Conservation (phyloP, 2,329 filamentous ascomycete genomes). For the Pseudogymnoascus sp. region DNA sequence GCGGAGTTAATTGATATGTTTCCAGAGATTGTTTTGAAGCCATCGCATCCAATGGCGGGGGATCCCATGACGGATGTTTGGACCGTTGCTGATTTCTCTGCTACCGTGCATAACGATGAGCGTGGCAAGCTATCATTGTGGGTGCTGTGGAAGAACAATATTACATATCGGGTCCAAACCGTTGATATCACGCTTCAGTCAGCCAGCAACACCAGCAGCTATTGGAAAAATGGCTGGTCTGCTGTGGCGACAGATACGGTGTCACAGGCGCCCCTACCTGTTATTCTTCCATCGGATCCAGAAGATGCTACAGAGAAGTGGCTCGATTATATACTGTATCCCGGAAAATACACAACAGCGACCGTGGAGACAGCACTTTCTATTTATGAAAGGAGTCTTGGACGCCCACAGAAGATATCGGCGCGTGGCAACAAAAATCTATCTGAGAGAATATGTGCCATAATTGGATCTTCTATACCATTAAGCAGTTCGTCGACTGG, state of each 20-base stretch:
- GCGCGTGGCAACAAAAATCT: slow-evolving; percentile 46
- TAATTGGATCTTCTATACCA: slow-evolving; percentile 60
- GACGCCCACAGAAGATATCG: slow-evolving; percentile 32
- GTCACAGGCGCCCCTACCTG: slow-evolving; percentile 42
- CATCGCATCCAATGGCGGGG: slow-evolving; percentile 57
- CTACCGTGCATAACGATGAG: slow-evolving; percentile 43
- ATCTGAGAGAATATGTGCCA: slow-evolving; percentile 66
- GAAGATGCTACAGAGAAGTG: slow-evolving; percentile 73
- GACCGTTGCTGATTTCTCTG: slow-evolving; percentile 68
- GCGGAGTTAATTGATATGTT: slow-evolving; percentile 62
- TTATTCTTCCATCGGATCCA: slow-evolving; percentile 53
- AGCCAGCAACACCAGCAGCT: slow-evolving; percentile 43
- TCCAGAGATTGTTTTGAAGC: slow-evolving; percentile 56
- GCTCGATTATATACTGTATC: slow-evolving; percentile 73
- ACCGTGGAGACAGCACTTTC: slow-evolving; percentile 76
- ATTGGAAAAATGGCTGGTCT: slow-evolving; percentile 63
- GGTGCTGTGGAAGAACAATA: slow-evolving; percentile 80
- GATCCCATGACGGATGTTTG: slow-evolving; percentile 67
- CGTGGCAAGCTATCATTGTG: slow-evolving; percentile 56
- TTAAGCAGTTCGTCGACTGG: slow-evolving; percentile 53
- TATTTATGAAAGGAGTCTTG: slow-evolving; percentile 65
- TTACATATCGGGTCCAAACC: slow-evolving; percentile 62
- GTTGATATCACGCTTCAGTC: not conserved
- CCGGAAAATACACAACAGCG: slow-evolving; percentile 69
- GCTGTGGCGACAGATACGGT: slow-evolving; percentile 54